A percentile compares a stretch with the other conserved stretches of the same genome.
phyloP scores from a whole-genome alignment of 2,329 filamentous ascomycete genomes.

The Ophiostoma novo-ulmi region DNA sequence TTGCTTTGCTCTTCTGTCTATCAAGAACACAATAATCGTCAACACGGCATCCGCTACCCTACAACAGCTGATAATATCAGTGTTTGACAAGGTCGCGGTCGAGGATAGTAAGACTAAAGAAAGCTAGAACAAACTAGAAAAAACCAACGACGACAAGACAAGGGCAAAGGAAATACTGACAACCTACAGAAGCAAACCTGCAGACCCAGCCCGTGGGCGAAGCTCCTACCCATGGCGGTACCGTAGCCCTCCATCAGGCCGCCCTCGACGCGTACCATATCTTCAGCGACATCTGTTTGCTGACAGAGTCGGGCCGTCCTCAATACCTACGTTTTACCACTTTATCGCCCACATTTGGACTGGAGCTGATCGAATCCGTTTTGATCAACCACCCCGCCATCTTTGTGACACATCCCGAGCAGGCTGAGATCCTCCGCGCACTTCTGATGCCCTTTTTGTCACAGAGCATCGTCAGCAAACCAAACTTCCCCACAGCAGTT shows the following conservation, averaged over 20 bases:
- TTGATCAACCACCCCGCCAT: slow-evolving; percentile 78
- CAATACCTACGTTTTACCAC: slow-evolving; percentile 75
- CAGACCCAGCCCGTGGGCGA: slow-evolving; percentile 54
- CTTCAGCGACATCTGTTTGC: slow-evolving; percentile 82
- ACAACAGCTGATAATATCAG: slow-evolving; percentile 84
- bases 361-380: slow-evolving; percentile 89
- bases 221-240: slow-evolving; percentile 60
- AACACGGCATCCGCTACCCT: slow-evolving; percentile 95
- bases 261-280: slow-evolving; percentile 82
- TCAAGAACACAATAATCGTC: slow-evolving; percentile 89
- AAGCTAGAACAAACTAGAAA: neutral
- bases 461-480: slow-evolving; percentile 68
- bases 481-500: slow-evolving; percentile 76
- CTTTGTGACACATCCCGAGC: slow-evolving; percentile 72
- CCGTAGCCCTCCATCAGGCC: slow-evolving; percentile 64
- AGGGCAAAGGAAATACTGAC: neutral
- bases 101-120: slow-evolving; percentile 57
- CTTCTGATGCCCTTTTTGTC: slow-evolving; percentile 80
- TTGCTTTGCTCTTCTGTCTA: slow-evolving; percentile 84
- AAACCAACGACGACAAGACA: neutral
- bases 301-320: slow-evolving; percentile 78
- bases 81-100: slow-evolving; percentile 82
- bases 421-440: slow-evolving; percentile 69
- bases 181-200: slow-evolving; percentile 1
- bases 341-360: slow-evolving; percentile 73